Evolutionary conservation across 176 grass and related monocot species (phyloP), one percentile per base, ranked within the genome.

Genomic region (Ananas comosus): DNA sequence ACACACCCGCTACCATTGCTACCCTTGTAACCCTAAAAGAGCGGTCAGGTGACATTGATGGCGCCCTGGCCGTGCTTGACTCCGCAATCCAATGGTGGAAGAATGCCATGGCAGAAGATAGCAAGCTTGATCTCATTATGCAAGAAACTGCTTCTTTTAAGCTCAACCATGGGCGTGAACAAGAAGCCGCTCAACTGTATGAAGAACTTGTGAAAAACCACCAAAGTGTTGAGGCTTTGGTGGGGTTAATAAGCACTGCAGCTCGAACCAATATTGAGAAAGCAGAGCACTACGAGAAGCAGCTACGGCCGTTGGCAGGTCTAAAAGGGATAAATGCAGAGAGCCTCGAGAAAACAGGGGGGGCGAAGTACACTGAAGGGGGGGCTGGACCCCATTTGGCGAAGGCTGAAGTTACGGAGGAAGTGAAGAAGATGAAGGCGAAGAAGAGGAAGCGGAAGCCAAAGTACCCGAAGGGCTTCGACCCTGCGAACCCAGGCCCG

Each of bases 361-460:
- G 87, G 69, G 87, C 89, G 70, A 93, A 91, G 53, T 72, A 88
- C 81, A 80, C 90, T 48, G 87, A 93, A 67, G 73, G 82, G 21
- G 10, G 17, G 0, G 33, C 33, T 17, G 48, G 59, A 58, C 3
- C 70, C 19, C 76, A 90, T 65, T 24, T 48, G 24, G 17, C 78
- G 72, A 88, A 82, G 54, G 72, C 82, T 19, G 88, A 99, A 27
- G 57, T 65, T 69, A 23, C 77, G 2, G 89, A 88, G 1, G 89
- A 97, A 70, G 73, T 83, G 70, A 85, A 90, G 68, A 92, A 90
- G 76, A 77, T 79, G 9, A 97, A 90, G 71, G 73, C 84, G 42
- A 97, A 92, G 83, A 92, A 90, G 77, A 90, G 89, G 69, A 90
- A 92, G 86, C 73, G 89, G 71, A 97, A 92, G 72, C 93, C 89